Base-by-base conservation (phyloP, 345 rosid genomes). In the Dimocarpus longan region DNA sequence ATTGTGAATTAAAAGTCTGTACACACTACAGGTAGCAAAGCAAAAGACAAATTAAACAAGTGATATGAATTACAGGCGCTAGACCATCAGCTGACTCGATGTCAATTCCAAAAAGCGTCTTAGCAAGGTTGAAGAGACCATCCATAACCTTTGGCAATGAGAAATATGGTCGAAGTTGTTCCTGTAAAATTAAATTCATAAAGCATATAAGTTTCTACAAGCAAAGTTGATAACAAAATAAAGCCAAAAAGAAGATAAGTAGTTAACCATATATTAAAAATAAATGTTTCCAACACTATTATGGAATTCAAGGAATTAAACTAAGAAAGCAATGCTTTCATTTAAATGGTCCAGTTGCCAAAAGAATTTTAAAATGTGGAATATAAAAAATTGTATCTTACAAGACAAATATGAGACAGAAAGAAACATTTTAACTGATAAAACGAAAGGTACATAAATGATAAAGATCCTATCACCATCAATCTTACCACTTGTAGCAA, bases 11-110 rank as follows among this genome's bases (percentile, higher is more conserved):
- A 65, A 70, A 74, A 76, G 72, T 67, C 39, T 40, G n/a, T n/a
- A 42, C 9, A 11, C 12, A 22, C n/a, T 22, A 64, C 11, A 70
- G 46, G 37, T 11, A 69, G 9, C 63, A 73, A 74, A 72, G 66
- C 32, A 67, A 66, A 66, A 3, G 59, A 66, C 9, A 6, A 18
- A 43, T 43, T 73, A 46, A 69, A 77, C 74, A 78, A 68, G 54
- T 78, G 63, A 74, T 70, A 72, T 50, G 37, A 56, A 65, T 85
- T 91, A 93, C 98, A 71, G 98, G 93, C 83, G 97, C 97, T 50
- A 92, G 81, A 76, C 98, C 98, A 86, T 93, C 97, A n/a, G 97
- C 97, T 42, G 97, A 82, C 77, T 84, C 95, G 73, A 95, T 84
- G 67, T 89, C 88, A 76, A 95, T 82, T 78, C 90, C 98, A 75